Base-by-base conservation (phyloP, 305 asterid species). In the Nicotiana rustica region DNA sequence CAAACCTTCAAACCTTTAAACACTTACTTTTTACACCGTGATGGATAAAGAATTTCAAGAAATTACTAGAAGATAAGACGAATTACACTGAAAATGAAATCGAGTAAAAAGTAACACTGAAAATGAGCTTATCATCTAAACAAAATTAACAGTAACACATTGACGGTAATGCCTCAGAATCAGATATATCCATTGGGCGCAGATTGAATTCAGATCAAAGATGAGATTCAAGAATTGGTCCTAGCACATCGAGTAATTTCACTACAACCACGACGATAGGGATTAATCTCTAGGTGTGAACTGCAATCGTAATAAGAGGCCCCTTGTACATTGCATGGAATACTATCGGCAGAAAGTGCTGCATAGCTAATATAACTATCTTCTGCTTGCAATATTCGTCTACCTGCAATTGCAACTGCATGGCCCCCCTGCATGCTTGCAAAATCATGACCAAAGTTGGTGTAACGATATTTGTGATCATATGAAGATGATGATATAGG, bases 261-360 rank as follows among this genome's bases (percentile, higher is more conserved):
- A 41, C 84, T 78, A 85, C 94, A 90, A 14, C 91, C 88, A 25
- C 92, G 92, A 3, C 3, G 33, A 80, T 93, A 91, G 2, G 94
- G 94, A 73, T 93, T 91, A 15, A 84, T 88, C 55, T 6, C 70
- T 62, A 69, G 17, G 5, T 62, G 31, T 0, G 87, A 44, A 47
- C 10, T 10, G 78, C 95, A 93, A 47, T 90, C 83, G 79, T 93
- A 91, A 69, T 93, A 91, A 10, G 95, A 93, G 0, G 76, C 47
- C 4, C 91, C 91, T 18, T 87, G 80, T 4, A 49, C 49, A 8
- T 19, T 70, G 70, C 88, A 88, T 0, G 89, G 89, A 14, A 83
- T 70, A 18, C 9, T 86, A 56, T 83, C 35, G 5, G 61, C 62
- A 7, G 65, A 25, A 60, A 86, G 69, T 25, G 91, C 89, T 17